A percentile compares a stretch with the other conserved stretches of the same genome.
Evolutionary conservation across 306 rosid genomes (phyloP).

Genomic region (Cucumis sativus): Cucumber_9930_V3 NC_026659.2:29331501-29332000

Average conservation of each 20-base stretch:
- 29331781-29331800: background rate
- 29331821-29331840: background rate
- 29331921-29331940: background rate
- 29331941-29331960: slow-evolving; percentile 26
- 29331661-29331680: slow-evolving; percentile 84
- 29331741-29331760: background rate
- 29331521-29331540: slow-evolving; percentile 70
- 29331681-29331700: slow-evolving; percentile 85
- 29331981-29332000: slow-evolving; percentile 91
- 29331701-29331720: slow-evolving; percentile 72
- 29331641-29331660: slow-evolving; percentile 76
- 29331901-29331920: background rate
- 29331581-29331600: background rate
- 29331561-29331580: background rate
- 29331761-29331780: background rate
- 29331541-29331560: background rate
- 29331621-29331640: slow-evolving; percentile 48
- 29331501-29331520: slow-evolving; percentile 64
- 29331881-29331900: background rate
- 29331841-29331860: background rate
- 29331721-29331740: slow-evolving; percentile 35
- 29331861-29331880: background rate
- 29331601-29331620: background rate
- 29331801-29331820: background rate
- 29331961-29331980: slow-evolving; percentile 86